These are phyloP conservation scores for Parasitella parasitica DNA, from an alignment of 371 early-diverging fungal genomes.

Conservation along the genomic window DNA sequence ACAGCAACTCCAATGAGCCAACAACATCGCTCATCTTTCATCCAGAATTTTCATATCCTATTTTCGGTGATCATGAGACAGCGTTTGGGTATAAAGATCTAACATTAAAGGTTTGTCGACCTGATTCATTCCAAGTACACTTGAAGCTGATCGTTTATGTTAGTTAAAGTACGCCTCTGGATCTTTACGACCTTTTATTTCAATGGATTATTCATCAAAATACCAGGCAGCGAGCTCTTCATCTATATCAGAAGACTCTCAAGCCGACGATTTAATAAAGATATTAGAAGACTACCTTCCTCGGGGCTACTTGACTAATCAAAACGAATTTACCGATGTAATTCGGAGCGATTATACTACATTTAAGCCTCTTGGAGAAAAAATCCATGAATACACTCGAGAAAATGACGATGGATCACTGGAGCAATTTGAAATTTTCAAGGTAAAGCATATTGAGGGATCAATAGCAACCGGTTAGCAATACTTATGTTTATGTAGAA, in stretches of 20 bases:
- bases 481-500: constrained; percentile 8
- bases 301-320: constrained; percentile 53
- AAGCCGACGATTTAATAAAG: constrained; percentile 47
- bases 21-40: constrained; percentile 14
- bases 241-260: not conserved
- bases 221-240: constrained; percentile 13
- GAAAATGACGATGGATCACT: constrained; percentile 42
- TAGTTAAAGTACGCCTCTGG: constrained; percentile 80
- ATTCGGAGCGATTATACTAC: constrained; percentile 58
- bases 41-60: constrained; percentile 84
- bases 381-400: constrained; percentile 63
- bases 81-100: constrained; percentile 88
- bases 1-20: constrained; percentile 5
- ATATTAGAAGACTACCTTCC: constrained; percentile 34
- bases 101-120: constrained; percentile 56
- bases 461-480: too few relatives aligned
- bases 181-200: constrained; percentile 70
- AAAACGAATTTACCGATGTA: constrained; percentile 58
- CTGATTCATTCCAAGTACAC: not conserved
- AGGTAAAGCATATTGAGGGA: too few relatives aligned
- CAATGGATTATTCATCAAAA: constrained; percentile 58
- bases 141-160: not conserved
- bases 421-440: constrained; percentile 73
- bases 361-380: constrained; percentile 72
- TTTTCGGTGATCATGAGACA: constrained; percentile 88